Base-by-base conservation (phyloP, 768 basidiomycete species). In the Leccinum longicurvipes region DNA sequence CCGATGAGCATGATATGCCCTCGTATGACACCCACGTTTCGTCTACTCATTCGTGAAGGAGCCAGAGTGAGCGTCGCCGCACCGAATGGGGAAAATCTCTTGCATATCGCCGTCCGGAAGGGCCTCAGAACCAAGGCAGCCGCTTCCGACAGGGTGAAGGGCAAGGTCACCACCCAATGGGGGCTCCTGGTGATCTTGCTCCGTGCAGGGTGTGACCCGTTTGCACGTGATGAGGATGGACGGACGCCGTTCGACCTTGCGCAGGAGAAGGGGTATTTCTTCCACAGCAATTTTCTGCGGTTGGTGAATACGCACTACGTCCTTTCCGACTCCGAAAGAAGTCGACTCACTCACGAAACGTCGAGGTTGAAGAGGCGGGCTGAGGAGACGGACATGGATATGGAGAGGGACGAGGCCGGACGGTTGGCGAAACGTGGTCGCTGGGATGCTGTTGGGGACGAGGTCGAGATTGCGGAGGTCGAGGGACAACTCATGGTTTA, bases 231-330 rank as follows among this genome's bases (percentile, higher is more conserved):
- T 17, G 19, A 10, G 32, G 32, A 36, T 3, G 51, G 21, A 34
- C 55, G 21, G 32, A 56, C 55, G 9, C 21, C 42, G 25, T 53
- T 53, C 11, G 55, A 46, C 15, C 55, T 53, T 14, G 51, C 51
- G 28, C 42, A 44, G 27, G 51, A 28, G 6, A 25, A 23, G 10
- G 50, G 51, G 11, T 11, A 34, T 44, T 17, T 32, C 17, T 34
- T 47, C 24, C 28, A 56, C 11, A 56, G 14, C 7, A 31, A 31
- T 8, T 21, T 49, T 4, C 23, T 49, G 21, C 47, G 47, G 10
- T 49, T 49, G 47, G 28, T 49, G 28, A 47, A 47, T 11, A 19
- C 11, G 9, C 11, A 47, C 27, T 47, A 29, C 24, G 46, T 27
- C n/a, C 39, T 19, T 15, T 32, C 32, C 32, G 32, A 32, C 44